Base-by-base conservation (phyloP, 108 stramenopile species). In the Cyclotella sp. region DNA sequence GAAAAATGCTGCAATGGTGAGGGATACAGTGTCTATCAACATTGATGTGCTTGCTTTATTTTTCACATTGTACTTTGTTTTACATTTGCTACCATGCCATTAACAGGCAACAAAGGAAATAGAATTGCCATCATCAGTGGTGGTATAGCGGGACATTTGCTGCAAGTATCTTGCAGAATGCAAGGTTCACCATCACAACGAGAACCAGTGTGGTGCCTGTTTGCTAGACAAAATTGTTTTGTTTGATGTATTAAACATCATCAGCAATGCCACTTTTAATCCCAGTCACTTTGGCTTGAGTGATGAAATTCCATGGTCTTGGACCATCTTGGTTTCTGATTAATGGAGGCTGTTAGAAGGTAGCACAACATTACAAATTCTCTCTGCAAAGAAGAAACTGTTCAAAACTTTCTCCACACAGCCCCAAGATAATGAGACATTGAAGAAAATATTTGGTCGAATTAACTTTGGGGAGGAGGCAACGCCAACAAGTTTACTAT, bases 151-250 rank as follows among this genome's bases (percentile, higher is more conserved):
- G 93, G 10, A 83, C 80, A 15, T 94, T 94, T 67, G 69, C 77
- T 3, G 60, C 89, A 88, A 87, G 62, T 94, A 94, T 60, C 77
- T 94, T n/a, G 47, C 83, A 0, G 90, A 92, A n/a, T 91, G 84
- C 59, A 90, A 94, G 61, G 68, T 63, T 8, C 24, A 84, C 59
- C 59, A 62, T 49, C 78, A 29, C 14, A 30, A 34, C 59, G 30
- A 42, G 41, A 27, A 15, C 47, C 24, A 19, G 16, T 14, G 41
- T 64, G 61, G 15, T 8, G 59, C 63, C 40, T 94, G 93, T 68
- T 61, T 55, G 14, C 19, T 91, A 24, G 85, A 91, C 34, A 61
- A 73, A 24, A 85, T 94, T 51, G 79, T 75, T 28, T 77, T 94
- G 0, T 94, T 82, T 75, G 90, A 91, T 63, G 74, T 69, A 22